Base-by-base conservation (phyloP, 2,329 filamentous ascomycete species). In the Alternaria dauci region DNA sequence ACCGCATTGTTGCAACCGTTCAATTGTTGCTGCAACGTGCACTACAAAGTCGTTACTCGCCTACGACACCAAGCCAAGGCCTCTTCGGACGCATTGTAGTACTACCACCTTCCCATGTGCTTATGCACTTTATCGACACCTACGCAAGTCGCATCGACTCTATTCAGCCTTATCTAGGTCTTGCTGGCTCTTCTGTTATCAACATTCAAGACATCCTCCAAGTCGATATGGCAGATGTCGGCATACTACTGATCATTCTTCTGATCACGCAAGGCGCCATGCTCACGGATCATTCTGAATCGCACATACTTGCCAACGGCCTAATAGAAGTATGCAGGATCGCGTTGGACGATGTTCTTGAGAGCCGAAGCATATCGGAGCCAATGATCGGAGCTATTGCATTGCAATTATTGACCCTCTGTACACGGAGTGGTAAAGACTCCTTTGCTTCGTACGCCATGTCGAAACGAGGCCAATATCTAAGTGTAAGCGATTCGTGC, bases 21-120 rank as follows among this genome's bases (percentile, higher is more conserved):
- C 57, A 59, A 30, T 2, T 55, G 9, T 28, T 59, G 14, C 39
- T 59, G 5, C 52, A 59, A 26, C 52, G 57, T 11, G 52, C 57
- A 23, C 32, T 59, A 18, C 44, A 50, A 25, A 28, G 30, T 34
- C 43, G 57, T 11, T 12, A 20, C 11, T 43, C 57, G 5, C 46
- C 44, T 44, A 30, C 57, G 39, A 18, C 38, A 16, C 55, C 28
- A 12, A 43, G 30, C 16, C 44, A 55, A 38, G 57, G 52, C 23
- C 44, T 59, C 20, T 59, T 59, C 16, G 57, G 57, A 38, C 44
- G 52, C 44, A 59, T 59, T 16, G 57, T 59, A 30, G 53, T 46
- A 3, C 44, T 59, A 5, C 57, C 57, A 16, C 57, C 57, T 2
- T 59, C 57, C 11, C 44, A 59, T 20, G 52, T 59, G 23, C 52